Conservation (phyloP, 2,329 filamentous ascomycete genomes). For the Fusarium paranaense region DNA sequence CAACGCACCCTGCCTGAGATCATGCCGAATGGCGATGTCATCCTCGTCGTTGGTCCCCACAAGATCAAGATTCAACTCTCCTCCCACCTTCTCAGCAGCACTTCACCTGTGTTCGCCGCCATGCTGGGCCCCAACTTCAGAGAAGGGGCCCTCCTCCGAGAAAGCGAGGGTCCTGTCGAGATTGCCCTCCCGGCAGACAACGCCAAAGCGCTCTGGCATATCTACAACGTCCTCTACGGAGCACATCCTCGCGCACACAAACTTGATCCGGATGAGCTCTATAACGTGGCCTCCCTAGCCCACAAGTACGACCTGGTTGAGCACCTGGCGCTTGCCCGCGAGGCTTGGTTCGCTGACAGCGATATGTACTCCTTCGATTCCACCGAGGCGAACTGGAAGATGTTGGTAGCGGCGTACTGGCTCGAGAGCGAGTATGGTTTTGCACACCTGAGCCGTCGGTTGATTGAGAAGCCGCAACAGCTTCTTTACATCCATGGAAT, state of each 20-base stretch:
- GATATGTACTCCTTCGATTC: no score
- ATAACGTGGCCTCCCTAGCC: not conserved
- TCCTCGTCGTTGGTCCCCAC: not conserved
- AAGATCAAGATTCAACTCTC: not conserved
- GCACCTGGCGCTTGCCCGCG: not conserved
- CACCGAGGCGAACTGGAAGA: not conserved
- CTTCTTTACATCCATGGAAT: no score
- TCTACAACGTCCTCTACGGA: not conserved
- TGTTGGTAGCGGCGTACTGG: not conserved
- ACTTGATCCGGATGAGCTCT: not conserved
- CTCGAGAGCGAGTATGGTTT: not conserved
- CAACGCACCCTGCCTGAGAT: not conserved
- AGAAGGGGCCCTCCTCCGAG: not conserved
- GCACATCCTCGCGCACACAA: not conserved
- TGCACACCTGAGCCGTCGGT: no score
- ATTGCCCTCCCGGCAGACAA: not conserved
- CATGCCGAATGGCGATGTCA: not conserved
- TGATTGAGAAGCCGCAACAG: no score
- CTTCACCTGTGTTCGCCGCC: not conserved
- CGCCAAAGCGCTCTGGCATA: not conserved
- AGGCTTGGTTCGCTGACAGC: no score
- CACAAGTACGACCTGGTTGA: not conserved
- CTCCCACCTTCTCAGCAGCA: not conserved
- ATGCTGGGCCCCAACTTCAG: not conserved
- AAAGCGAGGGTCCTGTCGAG: fast-evolving